A percentile compares a stretch with the other conserved stretches of the same genome.
These are phyloP conservation scores for Aeschynomene evenia DNA, from an alignment of 306 rosid species.

Conservation along the genomic window DNA sequence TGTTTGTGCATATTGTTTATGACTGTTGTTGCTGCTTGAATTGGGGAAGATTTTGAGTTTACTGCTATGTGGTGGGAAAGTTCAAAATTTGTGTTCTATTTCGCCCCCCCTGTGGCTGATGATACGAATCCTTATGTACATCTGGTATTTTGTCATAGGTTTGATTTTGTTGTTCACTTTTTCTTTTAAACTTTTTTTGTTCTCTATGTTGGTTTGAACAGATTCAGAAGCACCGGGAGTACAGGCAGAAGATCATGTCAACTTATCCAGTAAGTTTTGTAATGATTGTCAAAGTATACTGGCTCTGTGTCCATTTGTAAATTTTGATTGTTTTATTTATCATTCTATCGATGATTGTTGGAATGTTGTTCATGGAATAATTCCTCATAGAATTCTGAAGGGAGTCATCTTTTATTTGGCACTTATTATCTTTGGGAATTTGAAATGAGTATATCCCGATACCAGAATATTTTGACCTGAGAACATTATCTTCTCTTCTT, in stretches of 20 bases:
- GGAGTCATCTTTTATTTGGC: conserved; percentile 16
- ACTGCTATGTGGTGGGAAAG: conserved; percentile 2
- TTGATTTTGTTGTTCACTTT: conserved; percentile 2
- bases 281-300: conserved; percentile 4
- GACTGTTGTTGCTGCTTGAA: neutral
- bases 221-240: conserved; percentile 81
- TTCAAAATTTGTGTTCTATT: neutral
- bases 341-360: conserved; percentile 4
- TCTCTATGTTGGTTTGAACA: conserved; percentile 42
- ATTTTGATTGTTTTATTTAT: conserved; percentile 19
- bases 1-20: neutral
- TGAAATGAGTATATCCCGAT: conserved; percentile 14
- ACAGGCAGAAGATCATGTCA: conserved; percentile 61
- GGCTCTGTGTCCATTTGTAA: neutral
- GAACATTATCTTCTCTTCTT: conserved; percentile 22
- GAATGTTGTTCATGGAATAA: conserved; percentile 22
- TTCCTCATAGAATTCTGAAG: neutral
- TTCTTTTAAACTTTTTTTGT: conserved; percentile 11
- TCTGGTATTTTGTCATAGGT: conserved; percentile 15
- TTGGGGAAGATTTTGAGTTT: neutral
- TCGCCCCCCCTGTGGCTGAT: neutral
- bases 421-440: neutral
- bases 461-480: neutral
- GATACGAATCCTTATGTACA: conserved; percentile 2
- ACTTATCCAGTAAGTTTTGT: conserved; percentile 63